Base-by-base conservation (phyloP, 495 filamentous ascomycete species). In the Lepidopterella palustris region DNA sequence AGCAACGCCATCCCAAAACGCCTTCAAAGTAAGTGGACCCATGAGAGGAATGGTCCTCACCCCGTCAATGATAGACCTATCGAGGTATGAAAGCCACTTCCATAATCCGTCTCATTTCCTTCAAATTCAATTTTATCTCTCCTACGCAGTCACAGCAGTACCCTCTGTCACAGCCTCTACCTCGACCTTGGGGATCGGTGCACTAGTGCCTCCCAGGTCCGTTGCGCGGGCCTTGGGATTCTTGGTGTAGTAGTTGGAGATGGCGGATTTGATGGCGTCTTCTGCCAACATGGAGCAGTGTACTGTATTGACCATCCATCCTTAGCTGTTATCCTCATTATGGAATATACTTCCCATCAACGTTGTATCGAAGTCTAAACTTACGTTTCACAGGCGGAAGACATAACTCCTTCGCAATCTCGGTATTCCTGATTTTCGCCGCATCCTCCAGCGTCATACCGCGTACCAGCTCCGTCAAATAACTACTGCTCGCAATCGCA, bases 271-370 rank as follows among this genome's bases (percentile, higher is more conserved):
- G 82, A 99, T 97, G 60, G 95, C 95, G 72, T 99, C 92, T 77
- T 99, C 95, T 25, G 95, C 95, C 59, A 99, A 85, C 89, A 99
- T 96, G 58, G 92, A 97, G 82, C 95, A 99, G 76, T 99, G 95
- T 27, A 97, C 87, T 90, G 60, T 68, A 39, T 28, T 13, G 35
- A 45, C 11, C 1, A 40, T 49, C 35, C 5, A 24, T 53, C 47
- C n/a, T 57, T 26, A 58, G 47, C 55, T 5, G 0, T 29, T 31
- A 53, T 29, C 35, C 31, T 25, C 51, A 35, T 21, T 4, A n/a
- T n/a, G n/a, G n/a, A 21, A 20, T 23, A 20, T n/a, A 20, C 45
- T 24, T 51, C 47, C 45, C 28, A 18, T 45, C 8, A 18, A 20
- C n/a, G n/a, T n/a, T n/a, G n/a, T n/a, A n/a, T 26, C 25, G 5